Evolutionary conservation across 2,329 filamentous ascomycete species (phyloP).

Genomic region (Clarireedia monteithiana): DNA sequence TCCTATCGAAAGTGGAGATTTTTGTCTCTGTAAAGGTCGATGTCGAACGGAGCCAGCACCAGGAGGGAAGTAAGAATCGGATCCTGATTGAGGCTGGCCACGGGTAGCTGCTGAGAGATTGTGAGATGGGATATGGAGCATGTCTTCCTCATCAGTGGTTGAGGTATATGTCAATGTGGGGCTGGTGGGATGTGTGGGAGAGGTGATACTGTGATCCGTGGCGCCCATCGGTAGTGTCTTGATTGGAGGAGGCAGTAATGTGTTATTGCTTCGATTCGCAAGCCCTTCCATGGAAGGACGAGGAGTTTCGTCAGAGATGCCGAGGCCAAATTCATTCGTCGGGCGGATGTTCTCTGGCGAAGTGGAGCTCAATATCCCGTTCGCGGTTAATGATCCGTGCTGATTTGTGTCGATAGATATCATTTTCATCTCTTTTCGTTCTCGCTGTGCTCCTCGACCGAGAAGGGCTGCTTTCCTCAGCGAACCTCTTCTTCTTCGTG

Average conservation of each 20-base stretch:
- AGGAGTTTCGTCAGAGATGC: conserved; percentile 39
- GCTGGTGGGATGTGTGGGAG: conserved; percentile 36
- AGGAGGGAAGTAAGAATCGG: conserved; percentile 55
- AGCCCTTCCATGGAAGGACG: conserved; percentile 41
- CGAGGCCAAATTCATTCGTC: conserved; percentile 35
- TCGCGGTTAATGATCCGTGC: conserved; percentile 13
- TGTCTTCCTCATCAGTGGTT: conserved; percentile 79
- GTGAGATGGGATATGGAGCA: conserved; percentile 52
- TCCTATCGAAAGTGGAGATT: conserved; percentile 52
- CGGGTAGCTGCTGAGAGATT: conserved; percentile 36
- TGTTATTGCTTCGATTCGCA: conserved; percentile 29
- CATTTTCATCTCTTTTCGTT: conserved; percentile 43
- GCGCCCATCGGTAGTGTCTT: conserved; percentile 27
- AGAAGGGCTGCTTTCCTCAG: conserved; percentile 80
- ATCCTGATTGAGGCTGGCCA: conserved; percentile 39
- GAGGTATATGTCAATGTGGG: conserved; percentile 56
- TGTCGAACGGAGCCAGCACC: conserved; percentile 31
- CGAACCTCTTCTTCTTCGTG: conserved; percentile 71
- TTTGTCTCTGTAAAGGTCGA: conserved; percentile 32
- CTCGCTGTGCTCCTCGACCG: conserved; percentile 61
- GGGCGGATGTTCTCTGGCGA: conserved; percentile 21
- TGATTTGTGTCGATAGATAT: conserved; percentile 28
- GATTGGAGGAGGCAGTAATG: conserved; percentile 22
- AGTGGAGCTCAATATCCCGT: conserved; percentile 16
- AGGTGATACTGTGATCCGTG: conserved; percentile 23